Conservation (phyloP, 352 stramenopile species). For the Globisporangium splendens region DNA sequence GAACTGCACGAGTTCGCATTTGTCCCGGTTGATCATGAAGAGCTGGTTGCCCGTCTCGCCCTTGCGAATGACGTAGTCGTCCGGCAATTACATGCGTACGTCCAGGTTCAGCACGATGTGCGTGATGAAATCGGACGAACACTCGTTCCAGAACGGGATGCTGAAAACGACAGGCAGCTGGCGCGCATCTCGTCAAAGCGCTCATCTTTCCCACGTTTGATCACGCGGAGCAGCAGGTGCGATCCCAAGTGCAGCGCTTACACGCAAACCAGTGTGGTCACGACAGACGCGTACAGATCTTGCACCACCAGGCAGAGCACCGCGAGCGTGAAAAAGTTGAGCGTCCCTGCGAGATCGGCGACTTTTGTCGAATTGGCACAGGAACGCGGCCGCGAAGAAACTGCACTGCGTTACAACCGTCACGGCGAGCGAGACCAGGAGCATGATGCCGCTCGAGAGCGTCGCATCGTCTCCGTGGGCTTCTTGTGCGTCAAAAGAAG, state of each 20-base stretch:
- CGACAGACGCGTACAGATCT: slow-evolving; percentile 36
- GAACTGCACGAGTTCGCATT: slow-evolving; percentile 38
- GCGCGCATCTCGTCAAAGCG: slow-evolving; percentile 77
- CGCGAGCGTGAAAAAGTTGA: slow-evolving; percentile 60
- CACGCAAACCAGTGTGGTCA: slow-evolving; percentile 35
- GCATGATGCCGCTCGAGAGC: slow-evolving; percentile 22
- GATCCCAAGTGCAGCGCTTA: slow-evolving; percentile 67
- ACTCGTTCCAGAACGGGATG: slow-evolving; percentile 53
- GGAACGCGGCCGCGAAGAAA: slow-evolving; percentile 58
- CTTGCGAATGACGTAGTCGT: slow-evolving; percentile 67
- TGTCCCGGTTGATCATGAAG: slow-evolving; percentile 68
- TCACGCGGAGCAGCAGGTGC: slow-evolving; percentile 63
- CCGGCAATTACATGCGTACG: slow-evolving; percentile 64
- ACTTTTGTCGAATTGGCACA: slow-evolving; percentile 67
- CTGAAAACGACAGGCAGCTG: slow-evolving; percentile 56
- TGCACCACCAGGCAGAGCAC: slow-evolving; percentile 46
- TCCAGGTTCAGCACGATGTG: slow-evolving; percentile 51
- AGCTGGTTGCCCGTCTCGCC: slow-evolving; percentile 58
- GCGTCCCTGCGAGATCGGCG: slow-evolving; percentile 53
- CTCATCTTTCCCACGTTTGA: slow-evolving; percentile 65
- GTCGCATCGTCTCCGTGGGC: background rate
- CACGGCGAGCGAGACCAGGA: slow-evolving; percentile 45
- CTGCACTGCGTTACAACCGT: slow-evolving; percentile 53
- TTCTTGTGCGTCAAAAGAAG: too few relatives aligned
- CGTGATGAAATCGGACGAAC: slow-evolving; percentile 60